Conservation (phyloP, 768 basidiomycete genomes). For the Mycena chlorophos region DNA sequence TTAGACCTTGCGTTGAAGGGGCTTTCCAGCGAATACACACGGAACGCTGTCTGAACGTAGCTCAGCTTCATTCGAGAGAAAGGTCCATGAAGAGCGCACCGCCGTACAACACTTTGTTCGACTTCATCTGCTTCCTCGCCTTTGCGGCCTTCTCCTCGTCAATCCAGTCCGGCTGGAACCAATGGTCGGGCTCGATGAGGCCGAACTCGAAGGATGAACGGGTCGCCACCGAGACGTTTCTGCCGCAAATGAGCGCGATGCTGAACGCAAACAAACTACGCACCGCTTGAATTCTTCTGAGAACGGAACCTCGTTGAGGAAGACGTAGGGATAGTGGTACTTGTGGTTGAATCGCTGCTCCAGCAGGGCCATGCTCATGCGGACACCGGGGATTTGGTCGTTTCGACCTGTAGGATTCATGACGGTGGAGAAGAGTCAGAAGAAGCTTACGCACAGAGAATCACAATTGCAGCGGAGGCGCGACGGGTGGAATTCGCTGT, state of each 20-base stretch:
- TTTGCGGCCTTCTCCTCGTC: conserved; percentile 61
- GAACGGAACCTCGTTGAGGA: conserved; percentile 82
- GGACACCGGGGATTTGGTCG: conserved; percentile 41
- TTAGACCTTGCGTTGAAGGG: not conserved
- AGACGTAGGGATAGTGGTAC: conserved; percentile 81
- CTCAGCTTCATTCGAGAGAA: not conserved
- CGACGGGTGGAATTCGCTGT: conserved; percentile 14
- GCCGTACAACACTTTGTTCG: conserved; percentile 46
- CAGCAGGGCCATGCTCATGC: conserved; percentile 51
- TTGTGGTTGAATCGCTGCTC: conserved; percentile 87
- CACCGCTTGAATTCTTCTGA: conserved; percentile 72
- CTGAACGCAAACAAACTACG: no score
- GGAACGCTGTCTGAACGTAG: conserved; percentile 1
- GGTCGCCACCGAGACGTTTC: conserved; percentile 58
- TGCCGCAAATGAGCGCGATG: no score
- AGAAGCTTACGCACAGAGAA: conserved; percentile 40
- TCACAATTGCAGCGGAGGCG: conserved; percentile 60
- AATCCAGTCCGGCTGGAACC: conserved; percentile 78
- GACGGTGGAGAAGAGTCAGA: not conserved
- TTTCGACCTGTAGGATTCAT: conserved; percentile 30
- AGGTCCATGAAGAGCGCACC: conserved; percentile 1
- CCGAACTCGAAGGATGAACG: conserved; percentile 69
- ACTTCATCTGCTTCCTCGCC: conserved; percentile 52
- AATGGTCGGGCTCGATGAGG: conserved; percentile 71
- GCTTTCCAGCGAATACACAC: not conserved